Evolutionary conservation across 352 stramenopile genomes (phyloP).

Genomic region (Globisporangium sylvaticum): DNA sequence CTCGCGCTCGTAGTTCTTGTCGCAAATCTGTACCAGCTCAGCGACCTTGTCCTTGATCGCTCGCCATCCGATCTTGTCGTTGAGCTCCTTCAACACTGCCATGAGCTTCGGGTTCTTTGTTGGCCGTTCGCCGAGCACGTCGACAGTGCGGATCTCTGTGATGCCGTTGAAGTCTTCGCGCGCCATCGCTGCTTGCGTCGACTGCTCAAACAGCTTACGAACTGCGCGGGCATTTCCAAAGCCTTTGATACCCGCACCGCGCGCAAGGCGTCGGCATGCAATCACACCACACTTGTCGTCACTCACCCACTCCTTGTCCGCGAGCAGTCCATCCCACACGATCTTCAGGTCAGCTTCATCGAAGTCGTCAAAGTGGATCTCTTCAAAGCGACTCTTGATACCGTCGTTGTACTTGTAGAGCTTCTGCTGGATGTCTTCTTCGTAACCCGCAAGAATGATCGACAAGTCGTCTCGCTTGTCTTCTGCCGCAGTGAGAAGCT

Average conservation of each 20-base stretch:
- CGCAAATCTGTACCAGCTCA: slow-evolving; percentile 71
- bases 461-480: slow-evolving; percentile 81
- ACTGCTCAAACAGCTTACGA: slow-evolving; percentile 71
- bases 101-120: slow-evolving; percentile 71
- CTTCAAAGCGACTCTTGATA: slow-evolving; percentile 78
- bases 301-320: slow-evolving; percentile 41
- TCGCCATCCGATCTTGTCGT: slow-evolving; percentile 74
- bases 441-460: slow-evolving; percentile 90
- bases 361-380: slow-evolving; percentile 90
- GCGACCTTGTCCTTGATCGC: slow-evolving; percentile 75
- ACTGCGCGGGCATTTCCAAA: slow-evolving; percentile 88
- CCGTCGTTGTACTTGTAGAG: slow-evolving; percentile 91
- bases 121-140: slow-evolving; percentile 79
- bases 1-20: slow-evolving; percentile 83
- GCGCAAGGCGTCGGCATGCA: slow-evolving; percentile 58
- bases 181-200: slow-evolving; percentile 53
- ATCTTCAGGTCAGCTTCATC: slow-evolving; percentile 78
- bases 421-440: slow-evolving; percentile 92
- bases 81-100: slow-evolving; percentile 46
- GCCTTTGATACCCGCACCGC: slow-evolving; percentile 61
- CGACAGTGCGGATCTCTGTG: slow-evolving; percentile 50
- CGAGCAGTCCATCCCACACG: slow-evolving; percentile 60
- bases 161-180: slow-evolving; percentile 59
- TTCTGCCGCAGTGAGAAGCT: slow-evolving; percentile 86
- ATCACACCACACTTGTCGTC: slow-evolving; percentile 50